These are phyloP conservation scores for Penicillium sclerotigenum DNA, from an alignment of 2,329 filamentous ascomycete species.

Conservation along the genomic window DNA sequence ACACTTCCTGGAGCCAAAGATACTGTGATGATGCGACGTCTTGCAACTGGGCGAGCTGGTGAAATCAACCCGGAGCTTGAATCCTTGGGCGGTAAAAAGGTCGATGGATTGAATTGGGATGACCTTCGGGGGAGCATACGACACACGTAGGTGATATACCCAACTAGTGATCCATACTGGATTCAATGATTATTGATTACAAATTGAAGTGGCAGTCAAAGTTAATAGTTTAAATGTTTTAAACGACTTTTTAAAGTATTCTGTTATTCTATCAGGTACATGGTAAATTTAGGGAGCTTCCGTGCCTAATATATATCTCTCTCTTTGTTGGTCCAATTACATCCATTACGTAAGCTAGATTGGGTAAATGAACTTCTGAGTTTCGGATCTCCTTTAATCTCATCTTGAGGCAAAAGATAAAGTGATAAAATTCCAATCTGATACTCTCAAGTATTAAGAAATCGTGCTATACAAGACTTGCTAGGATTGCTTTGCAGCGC, in stretches of 20 bases:
- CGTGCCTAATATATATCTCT: neutral
- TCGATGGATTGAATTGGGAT: conserved; percentile 55
- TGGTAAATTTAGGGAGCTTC: neutral
- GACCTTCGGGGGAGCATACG: conserved; percentile 39
- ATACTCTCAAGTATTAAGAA: neutral
- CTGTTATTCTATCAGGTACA: neutral
- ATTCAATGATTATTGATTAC: conserved; percentile 8
- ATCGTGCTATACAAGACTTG: neutral
- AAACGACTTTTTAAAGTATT: neutral
- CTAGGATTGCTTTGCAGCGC: neutral
- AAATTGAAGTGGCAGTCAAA: conserved; percentile 12
- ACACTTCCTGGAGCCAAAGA: conserved; percentile 65
- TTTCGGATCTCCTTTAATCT: neutral
- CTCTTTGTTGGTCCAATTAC: neutral
- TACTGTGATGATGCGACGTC: conserved; percentile 68
- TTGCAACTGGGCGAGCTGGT: conserved; percentile 59
- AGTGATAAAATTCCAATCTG: neutral
- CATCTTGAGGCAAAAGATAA: neutral
- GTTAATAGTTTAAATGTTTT: conserved; percentile 4
- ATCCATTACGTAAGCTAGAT: neutral
- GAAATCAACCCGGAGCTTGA: conserved; percentile 34
- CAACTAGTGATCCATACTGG: conserved; percentile 9
- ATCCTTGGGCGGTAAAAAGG: conserved; percentile 44
- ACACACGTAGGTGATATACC: conserved; percentile 21
- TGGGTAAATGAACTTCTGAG: neutral